Percentiles rank a stretch among this genome's conserved stretches.
Evolutionary conservation across 1,284 basidiomycete genomes (phyloP).

Genomic region (Coniferiporia sulphurascens): DNA sequence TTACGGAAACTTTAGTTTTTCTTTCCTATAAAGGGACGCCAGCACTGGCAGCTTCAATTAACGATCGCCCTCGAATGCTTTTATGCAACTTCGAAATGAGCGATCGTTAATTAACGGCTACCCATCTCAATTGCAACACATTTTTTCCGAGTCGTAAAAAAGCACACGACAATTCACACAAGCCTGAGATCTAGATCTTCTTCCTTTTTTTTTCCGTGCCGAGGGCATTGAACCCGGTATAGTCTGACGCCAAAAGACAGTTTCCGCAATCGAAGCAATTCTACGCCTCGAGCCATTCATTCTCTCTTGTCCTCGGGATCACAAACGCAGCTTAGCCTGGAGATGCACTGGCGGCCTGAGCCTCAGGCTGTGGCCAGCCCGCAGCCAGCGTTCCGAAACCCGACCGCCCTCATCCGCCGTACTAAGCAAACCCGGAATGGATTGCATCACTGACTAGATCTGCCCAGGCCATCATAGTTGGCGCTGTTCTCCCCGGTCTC

Average conservation of each 20-base stretch:
- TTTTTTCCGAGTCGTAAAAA: neutral
- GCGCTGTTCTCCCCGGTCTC: neutral
- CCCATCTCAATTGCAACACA: too few relatives aligned
- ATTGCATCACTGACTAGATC: neutral
- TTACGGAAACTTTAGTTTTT: too few relatives aligned
- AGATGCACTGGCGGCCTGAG: neutral
- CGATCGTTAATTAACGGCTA: too few relatives aligned
- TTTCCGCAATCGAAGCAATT: neutral
- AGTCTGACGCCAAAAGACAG: neutral
- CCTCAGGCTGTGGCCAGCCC: too few relatives aligned
- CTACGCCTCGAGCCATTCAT: neutral
- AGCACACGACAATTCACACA: neutral
- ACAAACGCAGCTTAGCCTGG: neutral
- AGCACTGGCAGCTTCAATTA: too few relatives aligned
- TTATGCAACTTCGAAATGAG: too few relatives aligned
- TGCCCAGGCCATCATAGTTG: neutral
- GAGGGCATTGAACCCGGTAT: neutral
- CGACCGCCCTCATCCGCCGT: neutral
- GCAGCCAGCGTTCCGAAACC: neutral
- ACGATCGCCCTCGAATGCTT: too few relatives aligned
- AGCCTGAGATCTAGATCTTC: neutral
- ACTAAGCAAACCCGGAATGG: neutral
- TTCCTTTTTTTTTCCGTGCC: neutral
- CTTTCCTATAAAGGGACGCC: too few relatives aligned
- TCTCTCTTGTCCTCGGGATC: neutral